Base-by-base conservation (phyloP, 2,329 filamentous ascomycete genomes). In the Aquanectria penicillioides region DNA sequence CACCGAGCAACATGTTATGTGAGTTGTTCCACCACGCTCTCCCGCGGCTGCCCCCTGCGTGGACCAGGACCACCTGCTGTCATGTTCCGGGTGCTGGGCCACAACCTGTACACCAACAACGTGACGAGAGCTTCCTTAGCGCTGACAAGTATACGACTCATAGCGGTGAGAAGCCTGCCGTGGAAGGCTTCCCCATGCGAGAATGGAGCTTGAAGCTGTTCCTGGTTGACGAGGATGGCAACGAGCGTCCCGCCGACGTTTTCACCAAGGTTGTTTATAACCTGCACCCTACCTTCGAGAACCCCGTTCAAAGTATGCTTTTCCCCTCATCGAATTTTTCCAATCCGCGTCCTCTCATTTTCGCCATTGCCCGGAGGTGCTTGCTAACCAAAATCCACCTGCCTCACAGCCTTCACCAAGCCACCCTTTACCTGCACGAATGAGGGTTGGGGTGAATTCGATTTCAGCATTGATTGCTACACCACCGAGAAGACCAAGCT, bases 371-470 rank as follows among this genome's bases (percentile, higher is more conserved):
- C 10, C 9, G 13, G 38, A 34, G 8, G 15, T 15, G 26, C 13
- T 54, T 61, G 60, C 63, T 70, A 46, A 71, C 41, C 17, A 40
- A 11, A n/a, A n/a, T n/a, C n/a, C n/a, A 38, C 38, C 40, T 29
- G 20, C 46, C n/a, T 18, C 33, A 13, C 67, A 95, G 92, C 87
- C 20, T 90, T 97, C 80, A 89, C 89, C 73, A 89, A 91, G 65
- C 87, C 93, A 0, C 95, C 95, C 0, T 99, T 98, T 80, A 85
- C 85, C 65, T 97, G 97, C 77, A 83, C 88, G 64, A 97, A 99
- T 78, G 92, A 97, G 78, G 95, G 95, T 68, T 99, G 95, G 95
- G 95, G 95, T 72, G 95, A 98, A 80, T 99, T 99, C 75, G 95
- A 98, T 74, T 94, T 99, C 88, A 84, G 83, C 43, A 95, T 98